Conservation (phyloP, 208 protist genomes). For the Trypanosoma theileri region DNA sequence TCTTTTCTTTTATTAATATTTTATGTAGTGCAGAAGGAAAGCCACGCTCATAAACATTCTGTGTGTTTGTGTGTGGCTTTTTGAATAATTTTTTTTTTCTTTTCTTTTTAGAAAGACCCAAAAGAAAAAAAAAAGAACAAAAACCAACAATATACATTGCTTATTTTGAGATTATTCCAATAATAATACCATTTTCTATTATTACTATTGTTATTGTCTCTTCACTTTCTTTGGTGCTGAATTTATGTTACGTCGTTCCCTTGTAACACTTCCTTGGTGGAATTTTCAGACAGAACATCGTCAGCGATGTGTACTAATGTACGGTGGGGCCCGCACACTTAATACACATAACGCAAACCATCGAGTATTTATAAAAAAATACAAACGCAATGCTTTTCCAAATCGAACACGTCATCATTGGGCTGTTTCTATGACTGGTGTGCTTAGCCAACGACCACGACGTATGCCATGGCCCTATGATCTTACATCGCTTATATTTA, state of each 20-base stretch:
- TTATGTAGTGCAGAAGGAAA: constrained; percentile 1
- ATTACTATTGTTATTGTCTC: constrained; percentile 1
- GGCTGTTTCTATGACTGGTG: constrained; percentile 89
- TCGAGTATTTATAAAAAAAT: constrained; percentile 89
- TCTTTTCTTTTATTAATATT: constrained; percentile 15
- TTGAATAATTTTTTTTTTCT: not conserved
- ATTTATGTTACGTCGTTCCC: constrained; percentile 70
- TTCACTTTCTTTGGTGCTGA: not conserved
- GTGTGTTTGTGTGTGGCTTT: too few relatives aligned
- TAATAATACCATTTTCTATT: not conserved
- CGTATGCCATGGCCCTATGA: constrained; percentile 93
- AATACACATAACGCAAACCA: constrained; percentile 91
- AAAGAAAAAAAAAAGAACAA: constrained; percentile 1
- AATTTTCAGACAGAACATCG: constrained; percentile 93
- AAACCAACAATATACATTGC: not conserved
- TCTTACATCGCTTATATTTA: constrained; percentile 92
- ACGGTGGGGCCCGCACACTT: constrained; percentile 81
- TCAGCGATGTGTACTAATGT: constrained; percentile 87
- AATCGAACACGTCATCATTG: constrained; percentile 91
- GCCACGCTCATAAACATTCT: too few relatives aligned
- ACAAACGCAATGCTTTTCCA: constrained; percentile 87
- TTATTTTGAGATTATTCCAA: not conserved
- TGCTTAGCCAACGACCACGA: constrained; percentile 81
- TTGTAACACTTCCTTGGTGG: constrained; percentile 83
- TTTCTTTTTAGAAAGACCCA: constrained; percentile 3